Percentiles rank a stretch among this genome's conserved stretches.
Evolutionary conservation across 768 basidiomycete species (phyloP).

Genomic region (Krasilnikovozyma curviuscula): DNA sequence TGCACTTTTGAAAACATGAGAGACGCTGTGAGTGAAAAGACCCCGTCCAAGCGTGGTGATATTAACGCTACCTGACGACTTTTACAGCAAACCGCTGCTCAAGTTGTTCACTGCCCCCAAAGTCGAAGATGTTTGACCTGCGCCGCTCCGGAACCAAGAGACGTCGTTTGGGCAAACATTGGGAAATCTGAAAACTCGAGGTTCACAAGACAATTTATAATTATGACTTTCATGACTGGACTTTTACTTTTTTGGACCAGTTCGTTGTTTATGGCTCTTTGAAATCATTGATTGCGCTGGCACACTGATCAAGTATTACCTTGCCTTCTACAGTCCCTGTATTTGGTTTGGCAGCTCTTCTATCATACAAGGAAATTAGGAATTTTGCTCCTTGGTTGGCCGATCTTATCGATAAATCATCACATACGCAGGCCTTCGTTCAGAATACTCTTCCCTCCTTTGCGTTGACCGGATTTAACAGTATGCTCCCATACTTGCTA

Average conservation of each 20-base stretch:
- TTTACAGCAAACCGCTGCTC: slow-evolving; percentile 57
- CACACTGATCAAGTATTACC: not conserved
- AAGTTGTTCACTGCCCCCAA: slow-evolving; percentile 54
- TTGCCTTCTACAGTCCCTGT: slow-evolving; percentile 45
- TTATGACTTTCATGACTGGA: slow-evolving; percentile 46
- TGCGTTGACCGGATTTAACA: slow-evolving; percentile 78
- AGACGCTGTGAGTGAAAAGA: slow-evolving; percentile 36
- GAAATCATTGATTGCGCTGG: not conserved
- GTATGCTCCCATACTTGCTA: slow-evolving; percentile 64
- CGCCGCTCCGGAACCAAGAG: slow-evolving; percentile 16
- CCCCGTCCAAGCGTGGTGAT: not conserved
- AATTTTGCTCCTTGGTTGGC: slow-evolving; percentile 76
- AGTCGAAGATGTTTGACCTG: slow-evolving; percentile 48
- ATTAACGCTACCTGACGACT: not conserved
- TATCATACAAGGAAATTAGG: slow-evolving; percentile 88
- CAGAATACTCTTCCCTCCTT: slow-evolving; percentile 86
- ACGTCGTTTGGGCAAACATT: slow-evolving; percentile 75
- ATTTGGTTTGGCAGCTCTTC: slow-evolving; percentile 58
- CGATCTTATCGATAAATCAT: slow-evolving; percentile 45
- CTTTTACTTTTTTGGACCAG: slow-evolving; percentile 73
- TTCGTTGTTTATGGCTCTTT: slow-evolving; percentile 11
- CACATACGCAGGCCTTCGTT: slow-evolving; percentile 62
- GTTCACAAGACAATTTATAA: slow-evolving; percentile 49
- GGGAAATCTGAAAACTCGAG: slow-evolving; percentile 41
- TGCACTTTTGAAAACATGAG: slow-evolving; percentile 95